Evolutionary conservation across 2,329 filamentous ascomycete genomes (phyloP).

Genomic region (Drechslerella coelobrocha): DNA sequence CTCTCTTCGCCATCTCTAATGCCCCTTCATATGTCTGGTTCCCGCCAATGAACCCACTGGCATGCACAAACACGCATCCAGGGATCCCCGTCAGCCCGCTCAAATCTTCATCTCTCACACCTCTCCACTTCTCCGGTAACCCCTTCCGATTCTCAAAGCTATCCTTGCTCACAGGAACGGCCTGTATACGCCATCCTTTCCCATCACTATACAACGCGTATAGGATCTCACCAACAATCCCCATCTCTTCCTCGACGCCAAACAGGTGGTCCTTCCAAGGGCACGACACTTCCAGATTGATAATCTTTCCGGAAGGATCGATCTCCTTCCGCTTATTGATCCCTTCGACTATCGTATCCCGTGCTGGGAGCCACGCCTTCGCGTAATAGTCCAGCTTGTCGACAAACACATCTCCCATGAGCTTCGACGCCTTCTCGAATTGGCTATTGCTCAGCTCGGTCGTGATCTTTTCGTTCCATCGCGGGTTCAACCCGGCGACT

Average conservation of each 20-base stretch:
- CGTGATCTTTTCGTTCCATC: slow-evolving; percentile 74
- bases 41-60: slow-evolving; percentile 93
- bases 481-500: slow-evolving; percentile 79
- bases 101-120: slow-evolving; percentile 83
- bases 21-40: slow-evolving; percentile 91
- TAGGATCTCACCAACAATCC: slow-evolving; percentile 64
- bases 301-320: slow-evolving; percentile 76
- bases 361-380: slow-evolving; percentile 83
- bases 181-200: slow-evolving; percentile 87
- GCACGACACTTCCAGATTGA: slow-evolving; percentile 81
- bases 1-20: slow-evolving; percentile 81
- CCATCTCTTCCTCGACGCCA: slow-evolving; percentile 73
- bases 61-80: slow-evolving; percentile 90
- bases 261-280: slow-evolving; percentile 98
- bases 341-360: slow-evolving; percentile 76
- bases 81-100: slow-evolving; percentile 72
- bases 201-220: slow-evolving; percentile 90
- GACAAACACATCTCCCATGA: slow-evolving; percentile 89
- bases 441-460: slow-evolving; percentile 77
- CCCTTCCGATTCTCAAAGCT: slow-evolving; percentile 93
- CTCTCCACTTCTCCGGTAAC: slow-evolving; percentile 88
- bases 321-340: slow-evolving; percentile 72
- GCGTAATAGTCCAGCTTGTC: slow-evolving; percentile 78
- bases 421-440: slow-evolving; percentile 76
- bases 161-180: slow-evolving; percentile 81